Evolutionary conservation across 495 filamentous ascomycete genomes (phyloP).

Genomic region (Penicillium cosmopolitanum): DNA sequence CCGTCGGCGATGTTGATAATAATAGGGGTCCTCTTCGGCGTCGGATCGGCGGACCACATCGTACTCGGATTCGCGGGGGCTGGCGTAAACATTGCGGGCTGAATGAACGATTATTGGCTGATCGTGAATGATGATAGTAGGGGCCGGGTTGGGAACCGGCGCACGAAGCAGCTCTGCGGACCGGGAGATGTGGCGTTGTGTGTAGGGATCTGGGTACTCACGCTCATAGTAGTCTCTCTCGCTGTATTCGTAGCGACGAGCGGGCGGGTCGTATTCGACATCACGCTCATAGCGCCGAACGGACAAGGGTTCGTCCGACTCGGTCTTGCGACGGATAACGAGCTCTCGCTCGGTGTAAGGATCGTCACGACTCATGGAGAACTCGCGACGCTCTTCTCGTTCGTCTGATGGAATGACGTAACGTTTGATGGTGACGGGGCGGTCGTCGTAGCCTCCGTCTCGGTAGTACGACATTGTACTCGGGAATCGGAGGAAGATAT

Average conservation of each 20-base stretch:
- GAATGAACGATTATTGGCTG: constrained; percentile 78
- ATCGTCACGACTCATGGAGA: constrained; percentile 44
- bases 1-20: constrained; percentile 65
- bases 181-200: constrained; percentile 65
- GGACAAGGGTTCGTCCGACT: constrained; percentile 45
- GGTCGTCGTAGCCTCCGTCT: constrained; percentile 53
- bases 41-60: constrained; percentile 71
- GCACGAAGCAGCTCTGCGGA: constrained; percentile 70
- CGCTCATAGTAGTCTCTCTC: constrained; percentile 63
- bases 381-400: constrained; percentile 45
- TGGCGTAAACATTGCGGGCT: constrained; percentile 69
- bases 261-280: constrained; percentile 42
- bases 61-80: constrained; percentile 66
- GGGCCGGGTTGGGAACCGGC: constrained; percentile 51
- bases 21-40: constrained; percentile 55
- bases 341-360: constrained; percentile 46
- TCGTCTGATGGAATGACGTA: constrained; percentile 53
- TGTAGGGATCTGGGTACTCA: constrained; percentile 47
- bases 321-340: constrained; percentile 53
- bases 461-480: constrained; percentile 51
- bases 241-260: constrained; percentile 43
- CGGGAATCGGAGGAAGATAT: constrained; percentile 7
- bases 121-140: constrained; percentile 74
- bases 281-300: constrained; percentile 50
- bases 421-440: constrained; percentile 51